Evolutionary conservation across 768 basidiomycete genomes (phyloP), one percentile per base, ranked within the genome.

Genomic region (Dacryopinax spathularia): DNA sequence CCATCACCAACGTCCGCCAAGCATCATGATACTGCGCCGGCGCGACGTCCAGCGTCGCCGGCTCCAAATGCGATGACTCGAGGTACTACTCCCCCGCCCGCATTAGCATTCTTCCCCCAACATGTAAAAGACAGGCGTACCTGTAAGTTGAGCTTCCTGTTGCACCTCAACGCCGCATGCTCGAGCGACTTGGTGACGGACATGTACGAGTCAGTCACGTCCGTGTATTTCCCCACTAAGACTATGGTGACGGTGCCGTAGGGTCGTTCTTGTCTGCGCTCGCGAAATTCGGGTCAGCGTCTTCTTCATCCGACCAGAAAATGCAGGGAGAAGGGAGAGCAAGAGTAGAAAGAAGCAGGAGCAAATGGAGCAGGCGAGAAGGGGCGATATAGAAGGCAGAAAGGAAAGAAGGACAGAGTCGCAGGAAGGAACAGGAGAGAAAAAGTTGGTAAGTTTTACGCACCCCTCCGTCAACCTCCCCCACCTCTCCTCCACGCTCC

Each of bases 141-240:
- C 68, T 91, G 82, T 37, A 98, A 79, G 61, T 77, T 79, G 36
- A 99, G 82, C 71, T 89, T 93, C 63, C 90, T 78, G 63, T 85
- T 88, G 62, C 95, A 89, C 41, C 91, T 84, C 77, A 98, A 91
- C 0, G 94, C 91, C 4, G 94, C 93, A 74, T 99, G 95, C 75
- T 99, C 95, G 34, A 99, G 79, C 22, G 96, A 84, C 79, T 99
- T 99, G 70, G 85, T 86, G 63, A 99, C 95, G 31, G 89, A 92
- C 91, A 97, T 98, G 73, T 99, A 99, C 29, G 94, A 96, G 74
- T 99, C 95, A 75, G 92, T 90, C 56, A 98, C 79, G 67, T 91
- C 86, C 13, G 93, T 97, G 78, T 99, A 99, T 76, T 99, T 99
- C 44, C 95, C 95, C 16, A 99, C 94, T 61, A 99, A 79, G 22